Conservation (phyloP, 345 rosid species). For the Psidium guajava region DNA sequence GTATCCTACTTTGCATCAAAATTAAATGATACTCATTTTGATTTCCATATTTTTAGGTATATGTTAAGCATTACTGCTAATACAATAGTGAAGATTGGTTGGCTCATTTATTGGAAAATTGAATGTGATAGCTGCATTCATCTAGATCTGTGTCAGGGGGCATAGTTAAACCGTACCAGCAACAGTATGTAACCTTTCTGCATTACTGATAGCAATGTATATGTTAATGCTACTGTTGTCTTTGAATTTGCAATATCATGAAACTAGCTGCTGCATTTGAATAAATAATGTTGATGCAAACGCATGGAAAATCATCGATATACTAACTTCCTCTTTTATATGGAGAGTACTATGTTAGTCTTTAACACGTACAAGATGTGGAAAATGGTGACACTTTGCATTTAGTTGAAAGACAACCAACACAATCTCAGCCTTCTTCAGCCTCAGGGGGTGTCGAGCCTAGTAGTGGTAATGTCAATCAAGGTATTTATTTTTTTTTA, state of each 20-base stretch:
- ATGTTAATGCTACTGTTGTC: background rate
- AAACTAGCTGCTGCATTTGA: background rate
- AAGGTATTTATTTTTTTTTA: slow-evolving; percentile 15
- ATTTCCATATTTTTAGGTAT: background rate
- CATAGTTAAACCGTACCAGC: background rate
- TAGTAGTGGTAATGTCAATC: too few species aligned
- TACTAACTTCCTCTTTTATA: background rate
- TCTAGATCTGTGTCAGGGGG: background rate
- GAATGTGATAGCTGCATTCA: background rate
- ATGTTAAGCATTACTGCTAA: background rate
- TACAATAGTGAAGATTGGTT: background rate
- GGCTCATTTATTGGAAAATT: background rate
- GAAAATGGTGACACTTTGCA: too few species aligned
- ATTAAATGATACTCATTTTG: background rate
- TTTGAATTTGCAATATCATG: background rate
- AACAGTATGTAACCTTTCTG: background rate
- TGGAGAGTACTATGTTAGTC: background rate
- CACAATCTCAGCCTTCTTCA: too few species aligned
- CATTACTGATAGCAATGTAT: background rate
- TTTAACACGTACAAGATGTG: slow-evolving; percentile 39
- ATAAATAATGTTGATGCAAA: background rate
- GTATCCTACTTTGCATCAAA: slow-evolving; percentile 39
- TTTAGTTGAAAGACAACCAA: background rate
- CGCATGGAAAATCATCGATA: background rate
- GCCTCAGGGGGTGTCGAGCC: background rate